These are phyloP conservation scores for Solanum pennellii DNA, from an alignment of 257 asterid species.

Conservation along the genomic window DNA sequence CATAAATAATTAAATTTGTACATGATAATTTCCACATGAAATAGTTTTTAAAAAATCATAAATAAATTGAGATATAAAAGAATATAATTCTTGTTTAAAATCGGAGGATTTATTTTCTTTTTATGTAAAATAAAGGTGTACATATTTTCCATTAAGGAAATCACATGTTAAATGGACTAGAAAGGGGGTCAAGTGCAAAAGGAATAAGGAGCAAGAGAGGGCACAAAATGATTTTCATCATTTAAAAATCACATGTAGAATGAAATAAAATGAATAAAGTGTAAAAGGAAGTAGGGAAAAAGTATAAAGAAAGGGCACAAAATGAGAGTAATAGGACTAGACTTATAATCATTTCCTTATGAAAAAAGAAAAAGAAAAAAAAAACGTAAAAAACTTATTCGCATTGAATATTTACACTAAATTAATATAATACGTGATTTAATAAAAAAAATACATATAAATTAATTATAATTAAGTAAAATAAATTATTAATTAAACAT, in stretches of 20 bases:
- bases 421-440: fast-evolving
- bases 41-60: no score
- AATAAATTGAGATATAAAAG: not conserved
- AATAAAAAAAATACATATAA: no score
- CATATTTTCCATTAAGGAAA: not conserved
- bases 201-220: not conserved
- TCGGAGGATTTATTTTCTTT: not conserved
- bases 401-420: fast-evolving
- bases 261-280: not conserved
- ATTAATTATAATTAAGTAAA: no score
- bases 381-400: no score
- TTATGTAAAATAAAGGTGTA: not conserved
- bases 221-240: not conserved
- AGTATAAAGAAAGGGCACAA: not conserved
- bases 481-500: no score
- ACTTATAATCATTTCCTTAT: not conserved
- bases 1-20: no score
- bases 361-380: not conserved
- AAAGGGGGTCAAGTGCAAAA: not conserved
- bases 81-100: not conserved
- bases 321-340: not conserved
- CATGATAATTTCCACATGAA: no score
- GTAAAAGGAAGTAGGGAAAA: not conserved
- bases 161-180: not conserved
- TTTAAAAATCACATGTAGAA: not conserved